These are phyloP conservation scores for Limonium bicolor DNA, from an alignment of 148 eudicot species.

Conservation along the genomic window DNA sequence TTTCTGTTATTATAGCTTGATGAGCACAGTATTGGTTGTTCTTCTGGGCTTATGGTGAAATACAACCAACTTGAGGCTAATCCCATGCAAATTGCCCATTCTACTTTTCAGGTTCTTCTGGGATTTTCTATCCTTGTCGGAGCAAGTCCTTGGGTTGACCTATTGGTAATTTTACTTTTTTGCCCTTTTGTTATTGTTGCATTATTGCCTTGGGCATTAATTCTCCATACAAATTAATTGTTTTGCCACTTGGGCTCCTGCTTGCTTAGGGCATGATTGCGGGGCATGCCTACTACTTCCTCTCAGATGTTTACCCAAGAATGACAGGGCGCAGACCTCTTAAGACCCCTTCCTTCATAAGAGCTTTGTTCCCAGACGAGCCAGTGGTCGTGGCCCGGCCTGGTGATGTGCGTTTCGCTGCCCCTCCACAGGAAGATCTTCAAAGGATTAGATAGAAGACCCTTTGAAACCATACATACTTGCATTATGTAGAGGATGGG, in stretches of 20 bases:
- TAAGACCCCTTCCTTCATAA: conserved; percentile 68
- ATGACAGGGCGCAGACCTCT: conserved; percentile 91
- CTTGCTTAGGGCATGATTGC: conserved; percentile 99
- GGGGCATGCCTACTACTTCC: conserved; percentile 93
- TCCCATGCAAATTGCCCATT: too few species aligned
- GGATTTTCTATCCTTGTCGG: conserved; percentile 96
- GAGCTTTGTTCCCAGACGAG: conserved; percentile 70
- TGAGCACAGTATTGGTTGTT: too few species aligned
- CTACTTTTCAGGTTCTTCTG: conserved; percentile 57
- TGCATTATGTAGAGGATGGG: too few species aligned
- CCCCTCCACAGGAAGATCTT: conserved; percentile 6
- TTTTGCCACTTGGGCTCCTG: too few species aligned
- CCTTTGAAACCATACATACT: conserved; percentile 3
- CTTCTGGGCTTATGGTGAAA: too few species aligned
- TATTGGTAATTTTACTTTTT: conserved; percentile 42
- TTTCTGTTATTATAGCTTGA: too few species aligned
- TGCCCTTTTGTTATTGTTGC: too few species aligned
- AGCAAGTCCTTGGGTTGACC: conserved; percentile 98
- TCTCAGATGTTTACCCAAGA: conserved; percentile 84
- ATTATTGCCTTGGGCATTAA: too few species aligned
- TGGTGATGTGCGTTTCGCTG: conserved; percentile 8
- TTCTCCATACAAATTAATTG: too few species aligned
- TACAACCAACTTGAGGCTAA: too few species aligned
- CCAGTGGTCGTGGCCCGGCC: conserved; percentile 62
- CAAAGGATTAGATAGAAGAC: conserved; percentile 7